A percentile compares a stretch with the other conserved stretches of the same genome.
Conservation (phyloP, 2,329 filamentous ascomycete species). For the Penicillium sp. region DNA sequence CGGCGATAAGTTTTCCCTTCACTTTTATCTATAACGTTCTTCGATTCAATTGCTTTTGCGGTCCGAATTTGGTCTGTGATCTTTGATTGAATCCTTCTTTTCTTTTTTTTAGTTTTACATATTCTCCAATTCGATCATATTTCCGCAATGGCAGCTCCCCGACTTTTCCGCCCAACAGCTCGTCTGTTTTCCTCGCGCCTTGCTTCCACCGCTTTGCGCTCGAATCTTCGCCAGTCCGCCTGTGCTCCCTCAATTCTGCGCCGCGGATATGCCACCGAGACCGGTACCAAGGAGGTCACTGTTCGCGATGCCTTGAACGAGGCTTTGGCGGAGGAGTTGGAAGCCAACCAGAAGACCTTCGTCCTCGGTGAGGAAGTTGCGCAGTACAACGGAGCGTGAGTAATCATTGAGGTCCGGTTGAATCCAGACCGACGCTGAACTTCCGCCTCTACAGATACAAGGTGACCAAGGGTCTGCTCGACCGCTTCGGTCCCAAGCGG, state of each 20-base stretch:
- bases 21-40: neutral
- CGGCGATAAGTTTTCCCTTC: slow-evolving; percentile 4
- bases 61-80: slow-evolving; percentile 18
- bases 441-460: slow-evolving; percentile 66
- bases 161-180: slow-evolving; percentile 63
- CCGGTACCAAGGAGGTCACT: slow-evolving; percentile 83
- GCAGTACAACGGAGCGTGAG: slow-evolving; percentile 94
- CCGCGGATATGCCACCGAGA: slow-evolving; percentile 56
- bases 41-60: slow-evolving; percentile 12
- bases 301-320: slow-evolving; percentile 97
- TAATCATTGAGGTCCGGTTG: slow-evolving; percentile 14
- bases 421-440: slow-evolving; percentile 34
- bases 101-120: slow-evolving; percentile 9
- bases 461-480: slow-evolving; percentile 94
- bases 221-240: slow-evolving; percentile 51
- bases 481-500: slow-evolving; percentile 95
- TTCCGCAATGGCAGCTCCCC: slow-evolving; percentile 56
- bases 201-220: slow-evolving; percentile 49
- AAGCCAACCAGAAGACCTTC: slow-evolving; percentile 91
- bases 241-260: slow-evolving; percentile 47
- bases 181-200: slow-evolving; percentile 59
- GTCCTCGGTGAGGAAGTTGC: slow-evolving; percentile 96
- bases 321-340: slow-evolving; percentile 95
- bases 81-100: slow-evolving; percentile 15
- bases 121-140: slow-evolving; percentile 52